These are phyloP conservation scores for Exophiala mesophila DNA, from an alignment of 2,329 filamentous ascomycete genomes.

Conservation along the genomic window DNA sequence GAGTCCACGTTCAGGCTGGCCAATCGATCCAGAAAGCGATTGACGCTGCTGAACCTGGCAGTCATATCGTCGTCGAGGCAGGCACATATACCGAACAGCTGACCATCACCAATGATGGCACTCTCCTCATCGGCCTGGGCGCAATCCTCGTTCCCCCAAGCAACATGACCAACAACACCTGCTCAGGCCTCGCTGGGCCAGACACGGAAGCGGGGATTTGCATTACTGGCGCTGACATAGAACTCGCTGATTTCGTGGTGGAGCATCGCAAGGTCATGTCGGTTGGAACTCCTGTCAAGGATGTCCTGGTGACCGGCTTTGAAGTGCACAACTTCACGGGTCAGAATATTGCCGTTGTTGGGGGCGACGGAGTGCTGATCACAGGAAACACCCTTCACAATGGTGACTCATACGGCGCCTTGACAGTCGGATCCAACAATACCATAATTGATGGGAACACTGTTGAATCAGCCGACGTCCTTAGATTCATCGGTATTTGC, in stretches of 20 bases:
- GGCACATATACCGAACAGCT: slow-evolving; percentile 20
- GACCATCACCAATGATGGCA: slow-evolving; percentile 11
- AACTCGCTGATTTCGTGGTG: slow-evolving; percentile 12
- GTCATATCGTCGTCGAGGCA: slow-evolving; percentile 15
- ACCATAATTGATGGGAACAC: slow-evolving; percentile 12
- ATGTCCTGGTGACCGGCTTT: slow-evolving; percentile 16
- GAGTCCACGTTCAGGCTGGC: slow-evolving; percentile 12
- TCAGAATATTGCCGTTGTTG: slow-evolving; percentile 15
- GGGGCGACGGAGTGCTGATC: slow-evolving; percentile 10
- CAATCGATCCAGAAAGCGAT: slow-evolving; percentile 19
- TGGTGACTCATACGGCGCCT: slow-evolving; percentile 13
- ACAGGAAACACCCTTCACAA: slow-evolving; percentile 12
- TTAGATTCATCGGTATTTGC: slow-evolving; percentile 18
- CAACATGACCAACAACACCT: slow-evolving; percentile 8
- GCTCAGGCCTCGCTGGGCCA: slow-evolving; percentile 14
- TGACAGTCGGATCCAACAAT: slow-evolving; percentile 14
- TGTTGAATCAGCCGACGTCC: slow-evolving; percentile 5
- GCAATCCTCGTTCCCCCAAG: slow-evolving; percentile 18
- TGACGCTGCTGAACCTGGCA: slow-evolving; percentile 12
- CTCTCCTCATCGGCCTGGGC: slow-evolving; percentile 13
- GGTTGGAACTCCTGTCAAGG: slow-evolving; percentile 11
- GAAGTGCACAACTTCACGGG: slow-evolving; percentile 15
- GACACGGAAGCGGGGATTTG: slow-evolving; percentile 19
- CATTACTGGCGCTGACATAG: slow-evolving; percentile 11
- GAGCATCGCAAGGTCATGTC: slow-evolving; percentile 18